A percentile compares a stretch with the other conserved stretches of the same genome.
Conservation (phyloP, 2,329 filamentous ascomycete species). For the Stachybotrys elegans region DNA sequence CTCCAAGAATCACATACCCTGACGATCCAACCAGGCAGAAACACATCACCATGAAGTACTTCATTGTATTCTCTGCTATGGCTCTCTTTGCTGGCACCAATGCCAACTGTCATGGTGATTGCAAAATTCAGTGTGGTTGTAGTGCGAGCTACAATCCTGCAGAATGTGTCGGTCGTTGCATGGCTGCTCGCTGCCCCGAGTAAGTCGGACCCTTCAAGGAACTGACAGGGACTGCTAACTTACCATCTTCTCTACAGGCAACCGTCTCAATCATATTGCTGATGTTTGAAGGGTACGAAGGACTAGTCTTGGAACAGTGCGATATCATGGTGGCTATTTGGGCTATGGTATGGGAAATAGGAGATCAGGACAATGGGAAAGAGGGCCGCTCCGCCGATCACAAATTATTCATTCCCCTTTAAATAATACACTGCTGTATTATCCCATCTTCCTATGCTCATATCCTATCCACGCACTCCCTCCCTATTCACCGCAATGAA, state of each 20-base stretch:
- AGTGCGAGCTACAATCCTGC: not conserved
- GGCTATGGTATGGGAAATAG: too few species aligned
- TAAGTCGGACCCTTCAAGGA: not conserved
- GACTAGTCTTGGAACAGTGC: too few species aligned
- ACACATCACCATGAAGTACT: not conserved
- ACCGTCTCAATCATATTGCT: not conserved
- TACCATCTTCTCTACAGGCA: not conserved
- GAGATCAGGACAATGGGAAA: too few species aligned
- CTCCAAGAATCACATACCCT: not conserved
- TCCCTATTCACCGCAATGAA: too few species aligned
- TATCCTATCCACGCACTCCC: too few species aligned
- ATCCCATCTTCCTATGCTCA: too few species aligned
- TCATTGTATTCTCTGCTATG: not conserved
- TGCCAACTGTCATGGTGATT: not conserved
- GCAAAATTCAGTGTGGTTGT: not conserved
- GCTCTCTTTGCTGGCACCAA: not conserved
- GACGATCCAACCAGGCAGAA: not conserved
- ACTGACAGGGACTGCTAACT: not conserved
- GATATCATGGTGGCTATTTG: too few species aligned
- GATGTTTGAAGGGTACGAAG: too few species aligned
- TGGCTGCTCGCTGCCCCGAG: slow-evolving; percentile 7
- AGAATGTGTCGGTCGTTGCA: slow-evolving; percentile 8
- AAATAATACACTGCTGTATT: too few species aligned
- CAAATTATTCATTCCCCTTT: too few species aligned
- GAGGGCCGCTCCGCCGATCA: too few species aligned